Base-by-base conservation (phyloP, 306 rosid genomes). In the Castanea mollissima region DNA sequence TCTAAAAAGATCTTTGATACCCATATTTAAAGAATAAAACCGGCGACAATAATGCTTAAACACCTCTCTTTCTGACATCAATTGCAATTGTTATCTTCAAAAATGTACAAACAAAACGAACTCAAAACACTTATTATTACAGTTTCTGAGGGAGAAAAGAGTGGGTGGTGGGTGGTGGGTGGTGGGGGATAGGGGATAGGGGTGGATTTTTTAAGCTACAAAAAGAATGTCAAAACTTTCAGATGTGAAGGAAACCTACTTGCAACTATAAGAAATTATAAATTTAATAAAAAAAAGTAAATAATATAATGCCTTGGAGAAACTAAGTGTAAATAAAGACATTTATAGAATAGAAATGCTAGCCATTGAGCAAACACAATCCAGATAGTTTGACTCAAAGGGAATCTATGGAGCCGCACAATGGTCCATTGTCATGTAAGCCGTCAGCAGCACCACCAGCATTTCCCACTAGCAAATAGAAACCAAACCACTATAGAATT, bases 361-460 rank as follows among this genome's bases (percentile, higher is more conserved):
- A 56, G 76, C 87, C 83, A 86, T 80, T 44, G 63, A 70, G 76
- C 85, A 83, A 83, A 80, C 85, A 86, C 83, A 83, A 83, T 83
- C 78, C 55, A 77, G 31, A 63, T 41, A 35, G 69, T 74, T 86
- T 77, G 89, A 86, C 85, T 34, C 11, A n/a, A 46, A 67, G 21
- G n/a, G 74, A 56, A 69, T 69, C 74, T n/a, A 32, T 32, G 60
- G 69, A 58, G 46, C 11, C 46, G 46, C 84, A 73, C 69, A 75
- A 76, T 81, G 69, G 82, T 81, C 86, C 86, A 81, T 41, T 55
- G 71, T 84, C 86, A 75, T 58, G 71, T 52, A 63, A 71, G 71
- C 76, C 55, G 13, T 79, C 32, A 59, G 72, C 71, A 76, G 25
- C 67, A 55, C 57, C 80, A 46, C 79, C 74, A 75, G 76, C 83